Evolutionary conservation across 2,329 filamentous ascomycete species (phyloP), one percentile per base, ranked within the genome.

Genomic region (Diaporthe destruens): DNA sequence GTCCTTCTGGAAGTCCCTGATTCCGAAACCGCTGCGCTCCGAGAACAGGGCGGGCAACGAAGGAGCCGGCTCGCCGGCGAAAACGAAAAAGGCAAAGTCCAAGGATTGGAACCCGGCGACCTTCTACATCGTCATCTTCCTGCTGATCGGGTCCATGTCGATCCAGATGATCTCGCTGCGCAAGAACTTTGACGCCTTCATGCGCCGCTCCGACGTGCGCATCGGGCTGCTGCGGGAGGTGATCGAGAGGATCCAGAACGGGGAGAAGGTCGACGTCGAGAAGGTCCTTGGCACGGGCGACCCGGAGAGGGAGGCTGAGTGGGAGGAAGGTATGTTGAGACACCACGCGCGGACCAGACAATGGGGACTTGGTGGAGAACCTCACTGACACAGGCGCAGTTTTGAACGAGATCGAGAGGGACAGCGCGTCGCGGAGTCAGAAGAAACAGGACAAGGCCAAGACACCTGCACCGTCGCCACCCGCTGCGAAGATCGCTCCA

Each of bases 131-230:
- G 85, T 91, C 77, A 94, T 96, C 75, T 95, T 95, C 78, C 85
- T 95, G 53, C 87, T 98, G 75, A 96, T 98, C 75, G 97, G 97
- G 5, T 98, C 94, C 74, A 97, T 98, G 87, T 94, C 96, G 18
- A 98, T 99, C 77, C 94, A 98, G 78, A 93, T 96, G 87, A 92
- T 99, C 79, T 87, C 91, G 47, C 81, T 98, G 77, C 92, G 92
- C 77, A 93, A 93, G 77, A 92, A 95, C 66, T 93, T 91, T 79
- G 86, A 88, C 42, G 90, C 91, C 12, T 95, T 93, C 77, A 90
- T 87, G 79, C 90, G 95, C 66, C 90, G 91, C 76, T 92, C 95
- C 6, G 93, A 98, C 77, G 91, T 93, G 8, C 92, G 93, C 79
- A 93, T 99, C 75, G 88, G 87, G 3, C 80, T 94, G 39, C 82